Evolutionary conservation across 1,284 basidiomycete species (phyloP), one percentile per base, ranked within the genome.

Genomic region (Kalmanozyma brasiliensis): DNA sequence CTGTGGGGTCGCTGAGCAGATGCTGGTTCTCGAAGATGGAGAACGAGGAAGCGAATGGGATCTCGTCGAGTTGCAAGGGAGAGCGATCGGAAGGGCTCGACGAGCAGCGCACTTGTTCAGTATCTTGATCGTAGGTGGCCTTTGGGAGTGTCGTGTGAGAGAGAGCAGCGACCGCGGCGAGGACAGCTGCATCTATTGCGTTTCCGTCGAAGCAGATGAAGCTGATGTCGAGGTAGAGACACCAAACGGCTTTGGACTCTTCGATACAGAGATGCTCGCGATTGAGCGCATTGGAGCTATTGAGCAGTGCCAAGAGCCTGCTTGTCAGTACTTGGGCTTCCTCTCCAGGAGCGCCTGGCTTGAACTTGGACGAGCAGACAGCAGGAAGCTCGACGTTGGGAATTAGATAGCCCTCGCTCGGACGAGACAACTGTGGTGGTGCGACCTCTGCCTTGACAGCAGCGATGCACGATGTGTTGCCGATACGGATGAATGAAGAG

Each of bases 121-220:
- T 86, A 22, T 92, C 91, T 48, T 88, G 87, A 76, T 92, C 84
- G 78, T 86, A 95, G 1, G 83, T 87, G 1, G 91, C 89, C 76
- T 88, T 85, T 2, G 93, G 92, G 16, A 96, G 64, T 23, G 33
- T 59, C 2, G 62, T 90, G 73, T 93, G 91, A 81, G 86, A 86
- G 43, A 98, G 84, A 4, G 95, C 94, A 13, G 90, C 89, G 44
- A 93, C 87, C 84, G 94, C 91, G 0, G 93, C 93, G 14, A 97
- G 82, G 2, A 97, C 85, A 0, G 92, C 87, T 0, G 94, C 93
- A 69, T 99, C 95, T 68, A 96, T 91, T 1, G 88, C 90, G 78
- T 97, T 97, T 9, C 95, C 95, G 81, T 98, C 94, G 76, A 94
- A 95, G 84, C 95, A 97, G 75, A 98, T 91, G 83, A 94, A 97